Percentiles rank a stretch among this genome's conserved stretches.
Evolutionary conservation across 495 filamentous ascomycete species (phyloP).

Genomic region (Penicillium manginii): DNA sequence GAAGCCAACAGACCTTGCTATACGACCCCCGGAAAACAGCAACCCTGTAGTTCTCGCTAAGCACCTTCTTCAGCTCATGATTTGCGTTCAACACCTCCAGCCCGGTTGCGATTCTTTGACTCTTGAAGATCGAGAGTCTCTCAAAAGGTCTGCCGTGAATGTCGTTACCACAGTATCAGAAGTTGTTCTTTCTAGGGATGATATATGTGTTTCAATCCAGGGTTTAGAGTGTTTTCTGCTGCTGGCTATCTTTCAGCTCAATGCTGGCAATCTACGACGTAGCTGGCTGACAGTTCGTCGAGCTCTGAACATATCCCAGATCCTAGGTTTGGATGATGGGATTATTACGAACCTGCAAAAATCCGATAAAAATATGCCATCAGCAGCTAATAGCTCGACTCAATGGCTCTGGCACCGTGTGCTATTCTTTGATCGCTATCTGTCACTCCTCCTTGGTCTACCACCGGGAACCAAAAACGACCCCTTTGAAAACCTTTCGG

Average conservation of each 20-base stretch:
- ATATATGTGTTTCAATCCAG: conserved; percentile 25
- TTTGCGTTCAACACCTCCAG: neutral
- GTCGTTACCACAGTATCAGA: neutral
- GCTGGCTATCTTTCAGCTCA: conserved; percentile 44
- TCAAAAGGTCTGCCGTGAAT: neutral
- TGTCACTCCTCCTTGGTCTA: conserved; percentile 52
- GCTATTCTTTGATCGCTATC: conserved; percentile 41
- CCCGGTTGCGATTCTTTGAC: neutral
- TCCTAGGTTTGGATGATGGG: conserved; percentile 45
- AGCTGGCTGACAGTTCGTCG: conserved; percentile 43
- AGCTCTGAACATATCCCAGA: conserved; percentile 43
- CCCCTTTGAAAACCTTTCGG: conserved; percentile 24
- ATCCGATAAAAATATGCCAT: conserved; percentile 1
- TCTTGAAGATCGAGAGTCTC: neutral
- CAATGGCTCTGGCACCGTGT: conserved; percentile 32
- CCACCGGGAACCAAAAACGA: conserved; percentile 42
- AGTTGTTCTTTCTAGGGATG: neutral
- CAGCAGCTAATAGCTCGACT: neutral
- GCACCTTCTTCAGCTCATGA: neutral
- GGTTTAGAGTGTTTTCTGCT: conserved; percentile 49
- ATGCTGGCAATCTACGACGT: conserved; percentile 48
- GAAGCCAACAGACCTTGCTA: neutral
- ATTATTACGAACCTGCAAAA: conserved; percentile 14
- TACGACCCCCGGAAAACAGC: neutral
- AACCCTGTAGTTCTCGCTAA: neutral